A percentile compares a stretch with the other conserved stretches of the same genome.
Conservation (phyloP, 441 rosid species). For the Gossypium gossypioides region DNA sequence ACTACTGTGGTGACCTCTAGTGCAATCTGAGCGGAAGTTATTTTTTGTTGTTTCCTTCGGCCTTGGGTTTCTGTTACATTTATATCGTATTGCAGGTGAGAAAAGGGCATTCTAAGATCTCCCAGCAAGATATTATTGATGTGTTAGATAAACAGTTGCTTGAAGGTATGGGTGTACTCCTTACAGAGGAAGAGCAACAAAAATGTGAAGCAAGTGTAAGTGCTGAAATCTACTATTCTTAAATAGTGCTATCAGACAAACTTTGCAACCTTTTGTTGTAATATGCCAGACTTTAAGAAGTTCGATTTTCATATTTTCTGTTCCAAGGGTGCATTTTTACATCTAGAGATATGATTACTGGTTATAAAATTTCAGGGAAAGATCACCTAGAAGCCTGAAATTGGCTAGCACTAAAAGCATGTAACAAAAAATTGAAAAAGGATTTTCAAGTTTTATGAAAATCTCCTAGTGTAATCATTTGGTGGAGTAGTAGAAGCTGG, state of each 20-base stretch:
- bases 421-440: background rate
- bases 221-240: constrained; percentile 13
- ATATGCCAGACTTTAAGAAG: constrained; percentile 1
- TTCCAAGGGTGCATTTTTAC: background rate
- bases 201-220: constrained; percentile 83
- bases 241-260: background rate
- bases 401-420: background rate
- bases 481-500: background rate
- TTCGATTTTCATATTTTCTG: background rate
- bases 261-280: background rate
- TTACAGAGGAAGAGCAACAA: constrained; percentile 91
- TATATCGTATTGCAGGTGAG: constrained; percentile 52
- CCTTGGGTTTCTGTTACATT: constrained; percentile 5
- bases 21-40: constrained; percentile 13
- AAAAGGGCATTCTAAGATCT: constrained; percentile 69
- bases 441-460: background rate
- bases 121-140: constrained; percentile 82
- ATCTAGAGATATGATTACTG: background rate
- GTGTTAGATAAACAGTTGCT: constrained; percentile 93
- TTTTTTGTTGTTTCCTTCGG: constrained; percentile 3
- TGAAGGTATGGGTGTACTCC: constrained; percentile 98
- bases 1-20: background rate
- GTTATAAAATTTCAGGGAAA: background rate
- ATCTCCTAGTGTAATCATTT: background rate
- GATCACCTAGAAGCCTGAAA: background rate